A percentile compares a stretch with the other conserved stretches of the same genome.
These are phyloP conservation scores for Scytalidium lignicola DNA, from an alignment of 2,329 filamentous ascomycete genomes.

Conservation along the genomic window DNA sequence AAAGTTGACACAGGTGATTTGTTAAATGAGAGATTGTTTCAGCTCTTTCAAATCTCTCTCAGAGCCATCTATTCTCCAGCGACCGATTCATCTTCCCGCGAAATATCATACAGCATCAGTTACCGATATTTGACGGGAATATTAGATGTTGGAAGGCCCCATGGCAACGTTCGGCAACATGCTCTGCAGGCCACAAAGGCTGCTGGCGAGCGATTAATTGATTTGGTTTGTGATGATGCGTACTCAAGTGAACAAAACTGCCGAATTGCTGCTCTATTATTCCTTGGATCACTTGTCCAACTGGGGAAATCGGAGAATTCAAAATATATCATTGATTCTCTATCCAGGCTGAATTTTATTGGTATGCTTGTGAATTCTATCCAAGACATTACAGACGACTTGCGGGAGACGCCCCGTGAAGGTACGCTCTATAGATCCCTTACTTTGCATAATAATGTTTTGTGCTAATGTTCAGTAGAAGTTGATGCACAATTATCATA, in stretches of 20 bases:
- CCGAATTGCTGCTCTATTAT: conserved; percentile 77
- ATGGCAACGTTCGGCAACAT: conserved; percentile 41
- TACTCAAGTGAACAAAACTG: conserved; percentile 77
- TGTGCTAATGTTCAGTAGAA: conserved; percentile 18
- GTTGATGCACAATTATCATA: conserved; percentile 37
- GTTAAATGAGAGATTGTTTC: conserved; percentile 82
- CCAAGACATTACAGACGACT: conserved; percentile 69
- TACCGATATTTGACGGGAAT: conserved; percentile 78
- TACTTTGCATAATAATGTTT: not conserved
- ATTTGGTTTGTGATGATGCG: conserved; percentile 88
- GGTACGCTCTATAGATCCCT: conserved; percentile 39
- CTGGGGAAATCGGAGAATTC: conserved; percentile 69
- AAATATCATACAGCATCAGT: conserved; percentile 87
- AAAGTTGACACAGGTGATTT: conserved; percentile 57
- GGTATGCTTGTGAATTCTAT: conserved; percentile 86
- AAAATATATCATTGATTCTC: conserved; percentile 68
- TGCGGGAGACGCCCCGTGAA: conserved; percentile 50
- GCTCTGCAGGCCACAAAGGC: conserved; percentile 68
- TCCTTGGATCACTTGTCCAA: conserved; percentile 74
- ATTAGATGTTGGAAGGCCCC: conserved; percentile 45
- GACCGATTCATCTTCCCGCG: conserved; percentile 65
- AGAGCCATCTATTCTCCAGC: conserved; percentile 71
- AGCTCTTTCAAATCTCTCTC: conserved; percentile 84
- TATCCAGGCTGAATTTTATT: conserved; percentile 85
- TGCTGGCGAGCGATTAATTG: conserved; percentile 76